phyloP scores from a whole-genome alignment of 768 basidiomycete genomes.

The Naematelia encephala region DNA sequence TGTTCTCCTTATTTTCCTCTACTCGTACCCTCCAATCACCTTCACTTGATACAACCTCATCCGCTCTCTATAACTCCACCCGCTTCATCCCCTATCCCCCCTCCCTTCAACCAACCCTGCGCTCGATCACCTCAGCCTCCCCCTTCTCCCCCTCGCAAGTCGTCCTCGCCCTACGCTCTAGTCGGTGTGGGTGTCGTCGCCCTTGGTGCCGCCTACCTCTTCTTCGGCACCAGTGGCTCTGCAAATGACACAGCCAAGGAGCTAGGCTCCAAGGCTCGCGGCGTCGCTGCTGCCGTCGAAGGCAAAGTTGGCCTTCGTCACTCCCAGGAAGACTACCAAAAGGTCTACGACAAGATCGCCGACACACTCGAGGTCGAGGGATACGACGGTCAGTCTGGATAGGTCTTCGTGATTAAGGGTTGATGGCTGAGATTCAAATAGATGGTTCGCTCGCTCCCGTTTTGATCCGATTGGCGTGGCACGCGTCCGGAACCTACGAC shows the following conservation, averaged over 20 bases:
- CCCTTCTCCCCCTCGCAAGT: constrained; percentile 36
- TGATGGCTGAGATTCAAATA: constrained; percentile 9
- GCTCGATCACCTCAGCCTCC: constrained; percentile 29
- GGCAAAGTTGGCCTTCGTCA: constrained; percentile 60
- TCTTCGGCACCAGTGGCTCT: constrained; percentile 55
- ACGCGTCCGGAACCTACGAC: constrained; percentile 88
- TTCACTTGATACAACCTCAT: background rate
- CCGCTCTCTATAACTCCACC: background rate
- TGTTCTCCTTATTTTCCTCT: background rate
- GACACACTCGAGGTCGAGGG: constrained; percentile 65
- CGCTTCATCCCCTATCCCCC: background rate
- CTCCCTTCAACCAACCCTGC: background rate
- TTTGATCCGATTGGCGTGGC: constrained; percentile 87
- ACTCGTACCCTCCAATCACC: background rate
- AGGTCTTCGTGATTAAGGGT: background rate
- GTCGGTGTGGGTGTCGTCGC: constrained; percentile 61
- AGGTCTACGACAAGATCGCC: constrained; percentile 91
- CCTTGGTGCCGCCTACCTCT: constrained; percentile 67
- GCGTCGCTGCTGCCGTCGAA: constrained; percentile 63
- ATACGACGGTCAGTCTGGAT: constrained; percentile 70
- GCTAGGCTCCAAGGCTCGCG: constrained; percentile 63
- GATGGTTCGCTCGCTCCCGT: constrained; percentile 63
- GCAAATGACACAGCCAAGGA: constrained; percentile 59
- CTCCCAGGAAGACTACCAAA: constrained; percentile 81
- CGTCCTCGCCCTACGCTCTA: constrained; percentile 55